A percentile compares a stretch with the other conserved stretches of the same genome.
phyloP scores from a whole-genome alignment of 768 basidiomycete genomes.

The Boletus rubescentipes region DNA sequence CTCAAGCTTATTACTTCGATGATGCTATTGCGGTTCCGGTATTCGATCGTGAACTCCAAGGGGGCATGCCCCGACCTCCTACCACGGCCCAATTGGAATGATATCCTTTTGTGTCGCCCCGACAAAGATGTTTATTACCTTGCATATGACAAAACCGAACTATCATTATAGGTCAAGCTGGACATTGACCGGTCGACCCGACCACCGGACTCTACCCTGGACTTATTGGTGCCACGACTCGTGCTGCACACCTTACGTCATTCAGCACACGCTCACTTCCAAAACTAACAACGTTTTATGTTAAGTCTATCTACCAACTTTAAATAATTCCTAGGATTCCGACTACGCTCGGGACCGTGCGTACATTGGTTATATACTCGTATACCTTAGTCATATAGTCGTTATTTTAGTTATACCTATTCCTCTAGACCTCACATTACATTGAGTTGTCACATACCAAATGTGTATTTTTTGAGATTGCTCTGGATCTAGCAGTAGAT shows the following conservation, averaged over 20 bases:
- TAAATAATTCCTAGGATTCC: conserved; percentile 14
- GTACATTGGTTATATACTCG: conserved; percentile 6
- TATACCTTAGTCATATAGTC: background rate
- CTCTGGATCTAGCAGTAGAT: background rate
- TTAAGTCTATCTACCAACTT: conserved; percentile 20
- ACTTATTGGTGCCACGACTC: conserved; percentile 10
- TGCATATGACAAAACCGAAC: conserved; percentile 36
- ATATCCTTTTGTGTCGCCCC: conserved; percentile 66
- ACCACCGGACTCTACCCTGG: conserved; percentile 16
- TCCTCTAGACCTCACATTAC: conserved; percentile 12
- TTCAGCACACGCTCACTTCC: conserved; percentile 8
- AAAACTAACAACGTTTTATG: conserved; percentile 10
- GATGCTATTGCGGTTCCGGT: conserved; percentile 63
- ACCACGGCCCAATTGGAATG: conserved; percentile 78
- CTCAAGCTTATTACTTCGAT: conserved; percentile 70
- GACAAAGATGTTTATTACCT: conserved; percentile 53
- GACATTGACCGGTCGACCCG: conserved; percentile 17
- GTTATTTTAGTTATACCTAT: conserved; percentile 10
- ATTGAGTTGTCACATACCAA: conserved; percentile 10
- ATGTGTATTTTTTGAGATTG: conserved; percentile 8
- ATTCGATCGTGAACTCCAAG: conserved; percentile 51
- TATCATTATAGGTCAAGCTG: conserved; percentile 28
- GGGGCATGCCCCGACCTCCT: conserved; percentile 45
- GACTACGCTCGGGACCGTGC: conserved; percentile 16
- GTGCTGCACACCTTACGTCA: conserved; percentile 12